A percentile compares a stretch with the other conserved stretches of the same genome.
Conservation (phyloP, 2,329 filamentous ascomycete species). For the Raffaelea ambrosiae region DNA sequence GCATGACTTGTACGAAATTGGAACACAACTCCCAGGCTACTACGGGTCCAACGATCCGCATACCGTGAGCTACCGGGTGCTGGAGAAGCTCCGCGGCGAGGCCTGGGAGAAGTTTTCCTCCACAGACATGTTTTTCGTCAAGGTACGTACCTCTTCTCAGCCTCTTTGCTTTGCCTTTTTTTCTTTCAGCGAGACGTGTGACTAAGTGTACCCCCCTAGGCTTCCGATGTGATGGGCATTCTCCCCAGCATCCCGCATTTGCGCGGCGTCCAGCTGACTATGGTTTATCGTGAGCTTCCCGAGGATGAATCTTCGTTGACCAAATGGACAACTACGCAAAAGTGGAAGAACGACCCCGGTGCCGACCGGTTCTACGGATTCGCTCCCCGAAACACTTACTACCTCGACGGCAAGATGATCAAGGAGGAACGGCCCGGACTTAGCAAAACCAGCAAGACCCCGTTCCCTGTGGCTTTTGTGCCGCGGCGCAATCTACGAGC, state of each 20-base stretch:
- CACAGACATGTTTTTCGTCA: slow-evolving; percentile 59
- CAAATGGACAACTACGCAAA: slow-evolving; percentile 34
- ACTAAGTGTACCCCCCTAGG: no score
- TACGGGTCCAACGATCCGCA: slow-evolving; percentile 39
- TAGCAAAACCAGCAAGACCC: slow-evolving; percentile 40
- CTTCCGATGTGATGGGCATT: slow-evolving; percentile 53
- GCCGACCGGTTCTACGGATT: slow-evolving; percentile 42
- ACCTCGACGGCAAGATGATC: slow-evolving; percentile 45
- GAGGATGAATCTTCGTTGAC: slow-evolving; percentile 37
- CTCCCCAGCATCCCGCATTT: slow-evolving; percentile 52
- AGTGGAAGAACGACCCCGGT: slow-evolving; percentile 53
- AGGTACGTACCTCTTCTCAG: slow-evolving; percentile 32
- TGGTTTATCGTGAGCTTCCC: slow-evolving; percentile 52
- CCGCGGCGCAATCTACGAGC: slow-evolving; percentile 46
- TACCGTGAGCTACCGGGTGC: slow-evolving; percentile 31
- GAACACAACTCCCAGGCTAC: slow-evolving; percentile 42
- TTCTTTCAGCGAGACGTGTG: no score
- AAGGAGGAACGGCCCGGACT: slow-evolving; percentile 40
- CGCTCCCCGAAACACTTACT: slow-evolving; percentile 50
- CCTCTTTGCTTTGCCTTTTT: no score
- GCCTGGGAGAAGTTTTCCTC: slow-evolving; percentile 45
- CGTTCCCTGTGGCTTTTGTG: slow-evolving; percentile 46
- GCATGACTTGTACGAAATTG: slow-evolving; percentile 41
- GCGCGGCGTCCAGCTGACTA: slow-evolving; percentile 42
- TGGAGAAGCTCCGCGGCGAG: slow-evolving; percentile 37